Evolutionary conservation across 192 early-diverging fungal species (phyloP), one percentile per base, ranked within the genome.

Genomic region (Backusella sp.): DNA sequence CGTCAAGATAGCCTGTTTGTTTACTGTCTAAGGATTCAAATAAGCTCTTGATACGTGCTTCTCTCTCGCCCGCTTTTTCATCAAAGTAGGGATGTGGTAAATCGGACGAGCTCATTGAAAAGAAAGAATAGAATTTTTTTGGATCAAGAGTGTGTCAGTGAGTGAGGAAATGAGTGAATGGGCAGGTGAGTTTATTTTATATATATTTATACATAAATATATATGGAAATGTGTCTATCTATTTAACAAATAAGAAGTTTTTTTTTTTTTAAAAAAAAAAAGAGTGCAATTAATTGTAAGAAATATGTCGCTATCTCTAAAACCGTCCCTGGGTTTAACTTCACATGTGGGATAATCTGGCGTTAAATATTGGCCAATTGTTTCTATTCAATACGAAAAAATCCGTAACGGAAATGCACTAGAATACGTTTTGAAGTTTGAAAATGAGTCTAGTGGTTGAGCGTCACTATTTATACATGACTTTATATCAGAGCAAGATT

Each of bases 11-110:
- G 5, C 82, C 84, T 19, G 67, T 75, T 14, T 53, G 28, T 23
- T 79, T 66, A 19, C 32, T 53, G 32, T 86, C 82, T 14, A 86
- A 37, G 7, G 77, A 81, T 35, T 80, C 77, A 75, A 86, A 86
- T 14, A 84, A 42, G 66, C 70, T 79, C 12, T 68, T 75, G 36
- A 86, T 83, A 68, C 82, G 82, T 15, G 28, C 32, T 59, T 81
- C 76, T 52, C 84, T 71, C 49, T 78, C 82, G 9, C 35, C 72
- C 8, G 77, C 75, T 23, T 72, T 81, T 59, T 83, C 82, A 46
- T 77, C 68, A 67, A 75, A 80, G 34, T 83, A 83, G 2, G 82
- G 79, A 79, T 79, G 77, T 56, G 72, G 72, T 39, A 52, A 73
- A 21, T 41, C 72, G 28, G 70, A 28, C 56, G 23, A 28, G 56